These are phyloP conservation scores for Oehlia diaphana DNA, from an alignment of 192 early-diverging fungal species.

Conservation along the genomic window DNA sequence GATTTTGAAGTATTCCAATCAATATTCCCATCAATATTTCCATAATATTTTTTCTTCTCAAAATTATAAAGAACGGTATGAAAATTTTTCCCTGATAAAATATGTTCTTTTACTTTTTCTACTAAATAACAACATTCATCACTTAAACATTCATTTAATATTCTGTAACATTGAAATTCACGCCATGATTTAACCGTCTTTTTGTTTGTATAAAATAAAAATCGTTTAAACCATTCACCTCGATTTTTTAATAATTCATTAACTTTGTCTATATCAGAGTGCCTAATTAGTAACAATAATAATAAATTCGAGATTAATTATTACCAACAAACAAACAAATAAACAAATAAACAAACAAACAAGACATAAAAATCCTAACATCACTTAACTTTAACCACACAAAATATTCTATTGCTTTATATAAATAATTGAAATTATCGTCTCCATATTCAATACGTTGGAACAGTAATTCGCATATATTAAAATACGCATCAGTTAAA, in stretches of 20 bases:
- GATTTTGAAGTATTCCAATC: neutral
- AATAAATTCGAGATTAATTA: no score
- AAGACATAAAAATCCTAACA: neutral
- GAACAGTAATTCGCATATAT: conserved; percentile 18
- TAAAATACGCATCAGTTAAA: conserved; percentile 4
- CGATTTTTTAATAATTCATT: neutral
- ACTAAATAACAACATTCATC: neutral
- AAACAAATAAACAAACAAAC: no score
- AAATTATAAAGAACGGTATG: neutral
- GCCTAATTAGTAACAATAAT: neutral
- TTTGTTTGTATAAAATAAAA: neutral
- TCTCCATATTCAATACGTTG: conserved; percentile 26
- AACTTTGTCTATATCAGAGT: neutral
- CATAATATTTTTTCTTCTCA: neutral
- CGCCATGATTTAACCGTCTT: neutral
- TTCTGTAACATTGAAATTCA: neutral
- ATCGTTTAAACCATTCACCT: neutral
- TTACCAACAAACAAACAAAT: no score
- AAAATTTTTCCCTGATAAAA: neutral
- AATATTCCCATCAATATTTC: no score
- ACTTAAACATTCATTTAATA: neutral
- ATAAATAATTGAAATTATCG: neutral
- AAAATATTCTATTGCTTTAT: neutral
- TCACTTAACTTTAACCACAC: conserved; percentile 10
- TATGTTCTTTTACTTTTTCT: neutral